A percentile compares a stretch with the other conserved stretches of the same genome.
phyloP scores from a whole-genome alignment of 768 basidiomycete species.

The Psilocybe azurescens region DNA sequence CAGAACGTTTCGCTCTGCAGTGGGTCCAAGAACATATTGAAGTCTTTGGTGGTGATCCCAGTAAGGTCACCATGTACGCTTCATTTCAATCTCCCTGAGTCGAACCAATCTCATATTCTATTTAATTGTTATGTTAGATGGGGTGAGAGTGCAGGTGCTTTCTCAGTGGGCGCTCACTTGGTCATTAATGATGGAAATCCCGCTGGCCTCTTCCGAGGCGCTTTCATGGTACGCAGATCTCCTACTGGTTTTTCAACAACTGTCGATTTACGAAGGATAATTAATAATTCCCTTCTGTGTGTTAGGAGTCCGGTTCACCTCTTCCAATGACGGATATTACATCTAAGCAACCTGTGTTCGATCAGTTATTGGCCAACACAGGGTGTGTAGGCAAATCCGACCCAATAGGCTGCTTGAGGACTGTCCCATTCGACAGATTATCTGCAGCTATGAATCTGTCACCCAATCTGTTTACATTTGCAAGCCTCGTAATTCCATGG shows the following conservation, averaged over 20 bases:
- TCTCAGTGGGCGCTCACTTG: slow-evolving; percentile 21
- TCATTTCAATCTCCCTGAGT: not conserved
- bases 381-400: not conserved
- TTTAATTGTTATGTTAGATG: slow-evolving; percentile 10
- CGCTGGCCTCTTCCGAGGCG: slow-evolving; percentile 20
- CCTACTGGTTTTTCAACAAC: too few relatives aligned
- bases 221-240: slow-evolving; percentile 19
- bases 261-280: too few relatives aligned
- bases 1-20: slow-evolving; percentile 49
- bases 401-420: not conserved
- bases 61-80: slow-evolving; percentile 44
- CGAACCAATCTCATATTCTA: not conserved
- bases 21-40: slow-evolving; percentile 60
- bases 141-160: slow-evolving; percentile 26
- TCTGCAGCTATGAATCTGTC: not conserved
- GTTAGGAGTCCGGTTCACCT: not conserved
- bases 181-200: slow-evolving; percentile 19
- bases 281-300: not conserved
- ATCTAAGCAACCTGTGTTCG: not conserved
- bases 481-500: not conserved
- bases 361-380: not conserved
- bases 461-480: not conserved
- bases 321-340: not conserved
- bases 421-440: not conserved
- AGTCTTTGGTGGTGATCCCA: slow-evolving; percentile 57